phyloP scores from a whole-genome alignment of 257 asterid species.

The Fraxinus anomala region DNA sequence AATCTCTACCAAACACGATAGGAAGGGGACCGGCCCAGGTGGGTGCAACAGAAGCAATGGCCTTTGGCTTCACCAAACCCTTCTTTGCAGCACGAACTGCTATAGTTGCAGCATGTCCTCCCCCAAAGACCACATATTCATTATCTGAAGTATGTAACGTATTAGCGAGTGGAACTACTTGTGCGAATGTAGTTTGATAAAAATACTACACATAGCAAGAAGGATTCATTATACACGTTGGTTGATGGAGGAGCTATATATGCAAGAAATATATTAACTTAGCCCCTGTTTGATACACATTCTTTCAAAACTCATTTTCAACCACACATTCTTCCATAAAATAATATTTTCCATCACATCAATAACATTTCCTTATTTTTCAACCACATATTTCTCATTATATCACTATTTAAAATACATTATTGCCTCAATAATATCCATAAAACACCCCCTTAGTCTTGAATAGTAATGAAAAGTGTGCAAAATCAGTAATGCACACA shows the following conservation, averaged over 20 bases:
- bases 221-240: neutral
- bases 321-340: too few relatives aligned
- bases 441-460: too few relatives aligned
- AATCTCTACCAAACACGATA: conserved; percentile 83
- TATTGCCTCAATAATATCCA: too few relatives aligned
- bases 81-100: conserved; percentile 83
- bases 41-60: conserved; percentile 93
- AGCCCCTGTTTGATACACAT: too few relatives aligned
- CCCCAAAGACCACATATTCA: conserved; percentile 79
- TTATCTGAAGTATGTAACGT: conserved; percentile 43
- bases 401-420: too few relatives aligned
- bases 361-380: too few relatives aligned
- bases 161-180: conserved; percentile 24
- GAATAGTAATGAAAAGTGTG: conserved; percentile 3
- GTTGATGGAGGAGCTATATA: neutral
- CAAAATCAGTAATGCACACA: neutral
- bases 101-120: conserved; percentile 97
- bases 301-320: too few relatives aligned
- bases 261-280: neutral
- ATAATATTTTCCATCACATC: too few relatives aligned
- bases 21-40: conserved; percentile 99
- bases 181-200: conserved; percentile 1
- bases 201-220: conserved; percentile 13
- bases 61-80: conserved; percentile 72
- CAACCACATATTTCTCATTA: too few relatives aligned